A percentile compares a stretch with the other conserved stretches of the same genome.
These are phyloP conservation scores for Pezicula radicicola DNA, from an alignment of 2,329 filamentous ascomycete genomes.

Conservation along the genomic window DNA sequence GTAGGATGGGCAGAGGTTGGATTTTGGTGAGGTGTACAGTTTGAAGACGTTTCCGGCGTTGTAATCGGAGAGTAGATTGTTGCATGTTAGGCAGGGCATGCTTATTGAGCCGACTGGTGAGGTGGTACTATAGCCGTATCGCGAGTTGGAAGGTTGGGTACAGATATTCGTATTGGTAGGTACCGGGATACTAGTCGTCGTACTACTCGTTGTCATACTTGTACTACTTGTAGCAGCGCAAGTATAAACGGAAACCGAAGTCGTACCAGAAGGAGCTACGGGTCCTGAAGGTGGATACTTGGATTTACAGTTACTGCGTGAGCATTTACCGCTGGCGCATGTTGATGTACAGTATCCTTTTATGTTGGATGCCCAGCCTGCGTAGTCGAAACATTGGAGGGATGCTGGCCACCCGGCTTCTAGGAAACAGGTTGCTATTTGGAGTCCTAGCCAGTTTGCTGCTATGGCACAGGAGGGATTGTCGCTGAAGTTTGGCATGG, in stretches of 20 bases:
- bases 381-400: slow-evolving; percentile 48
- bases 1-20: slow-evolving; percentile 42
- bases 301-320: slow-evolving; percentile 41
- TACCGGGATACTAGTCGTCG: slow-evolving; percentile 37
- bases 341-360: slow-evolving; percentile 39
- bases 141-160: slow-evolving; percentile 50
- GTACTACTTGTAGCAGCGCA: slow-evolving; percentile 28
- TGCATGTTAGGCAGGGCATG: slow-evolving; percentile 52
- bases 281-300: slow-evolving; percentile 36
- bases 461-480: slow-evolving; percentile 37
- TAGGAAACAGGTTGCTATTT: slow-evolving; percentile 48
- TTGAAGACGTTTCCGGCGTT: slow-evolving; percentile 43
- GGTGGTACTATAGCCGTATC: slow-evolving; percentile 65
- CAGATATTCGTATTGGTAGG: slow-evolving; percentile 46
- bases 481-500: slow-evolving; percentile 46
- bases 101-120: slow-evolving; percentile 50
- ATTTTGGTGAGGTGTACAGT: slow-evolving; percentile 44
- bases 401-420: slow-evolving; percentile 47
- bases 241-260: slow-evolving; percentile 29
- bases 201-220: slow-evolving; percentile 6
- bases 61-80: slow-evolving; percentile 44
- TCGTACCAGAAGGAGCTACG: slow-evolving; percentile 36
- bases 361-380: slow-evolving; percentile 46
- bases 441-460: slow-evolving; percentile 41
- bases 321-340: slow-evolving; percentile 33